Evolutionary conservation across 169 alveolate species (phyloP).

Genomic region (Perkinsus olseni): DNA sequence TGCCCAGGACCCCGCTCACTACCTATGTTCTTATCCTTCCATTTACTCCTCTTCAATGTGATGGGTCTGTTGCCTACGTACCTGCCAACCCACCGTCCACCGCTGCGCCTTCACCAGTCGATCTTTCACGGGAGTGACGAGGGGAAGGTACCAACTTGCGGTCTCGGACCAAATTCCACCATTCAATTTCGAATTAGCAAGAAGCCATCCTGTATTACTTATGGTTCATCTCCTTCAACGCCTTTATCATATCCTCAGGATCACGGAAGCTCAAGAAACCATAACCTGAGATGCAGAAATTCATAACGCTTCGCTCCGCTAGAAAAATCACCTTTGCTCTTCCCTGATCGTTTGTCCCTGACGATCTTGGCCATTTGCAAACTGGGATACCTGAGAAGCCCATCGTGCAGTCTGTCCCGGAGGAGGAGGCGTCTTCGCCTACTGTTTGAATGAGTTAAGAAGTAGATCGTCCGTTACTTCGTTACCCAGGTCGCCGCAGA

Average conservation of each 20-base stretch:
- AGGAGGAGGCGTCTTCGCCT: conserved; percentile 60
- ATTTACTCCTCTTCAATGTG: conserved; percentile 62
- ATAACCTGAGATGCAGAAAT: neutral
- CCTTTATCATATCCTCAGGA: conserved; percentile 73
- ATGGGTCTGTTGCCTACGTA: conserved; percentile 86
- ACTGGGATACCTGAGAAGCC: conserved; percentile 12
- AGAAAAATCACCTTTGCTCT: conserved; percentile 87
- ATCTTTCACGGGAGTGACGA: too few species aligned
- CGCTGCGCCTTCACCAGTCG: too few species aligned
- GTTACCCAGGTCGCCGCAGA: conserved; percentile 94
- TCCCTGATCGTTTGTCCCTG: conserved; percentile 85
- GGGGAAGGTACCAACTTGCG: too few species aligned
- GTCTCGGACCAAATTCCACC: neutral
- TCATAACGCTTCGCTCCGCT: conserved; percentile 11
- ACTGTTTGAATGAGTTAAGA: conserved; percentile 89
- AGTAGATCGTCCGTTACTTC: conserved; percentile 94
- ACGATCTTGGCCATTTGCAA: conserved; percentile 64
- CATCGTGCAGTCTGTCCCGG: conserved; percentile 59
- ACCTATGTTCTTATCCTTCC: conserved; percentile 67
- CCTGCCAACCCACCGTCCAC: neutral
- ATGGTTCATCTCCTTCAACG: conserved; percentile 82
- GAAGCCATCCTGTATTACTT: conserved; percentile 17
- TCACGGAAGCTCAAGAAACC: conserved; percentile 79
- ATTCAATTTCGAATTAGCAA: neutral
- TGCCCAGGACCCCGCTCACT: too few species aligned